Conservation (phyloP, 139 green algal species). For the Marvania coccoides region DNA sequence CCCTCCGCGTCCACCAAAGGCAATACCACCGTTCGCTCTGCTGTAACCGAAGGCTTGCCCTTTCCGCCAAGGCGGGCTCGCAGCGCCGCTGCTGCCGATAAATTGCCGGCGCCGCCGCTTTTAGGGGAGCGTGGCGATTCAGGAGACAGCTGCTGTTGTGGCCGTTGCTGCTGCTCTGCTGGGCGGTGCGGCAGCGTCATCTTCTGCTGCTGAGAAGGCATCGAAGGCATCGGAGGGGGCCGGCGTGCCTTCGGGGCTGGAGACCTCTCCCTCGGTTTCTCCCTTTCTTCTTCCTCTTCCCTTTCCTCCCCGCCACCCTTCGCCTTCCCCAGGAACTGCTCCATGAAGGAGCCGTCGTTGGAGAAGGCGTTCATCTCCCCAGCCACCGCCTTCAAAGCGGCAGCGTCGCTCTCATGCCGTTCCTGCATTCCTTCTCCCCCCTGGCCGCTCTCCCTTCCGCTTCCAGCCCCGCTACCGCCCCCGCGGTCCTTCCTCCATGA, state of each 20-base stretch:
- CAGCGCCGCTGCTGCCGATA: constrained; percentile 25
- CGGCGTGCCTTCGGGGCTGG: not conserved
- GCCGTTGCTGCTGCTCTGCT: not conserved
- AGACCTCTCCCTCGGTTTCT: not conserved
- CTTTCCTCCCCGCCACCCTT: constrained; percentile 5
- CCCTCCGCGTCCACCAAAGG: constrained; percentile 68
- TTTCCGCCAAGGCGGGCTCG: not conserved
- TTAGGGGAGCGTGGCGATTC: constrained; percentile 35
- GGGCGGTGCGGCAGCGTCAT: not conserved
- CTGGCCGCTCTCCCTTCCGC: not conserved
- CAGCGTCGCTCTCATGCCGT: not conserved
- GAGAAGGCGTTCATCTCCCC: constrained; percentile 55
- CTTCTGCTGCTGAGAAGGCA: not conserved
- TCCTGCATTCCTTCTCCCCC: constrained; percentile 1
- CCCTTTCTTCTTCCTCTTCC: not conserved
- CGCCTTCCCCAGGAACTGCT: constrained; percentile 28
- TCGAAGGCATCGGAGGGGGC: not conserved
- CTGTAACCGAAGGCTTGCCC: not conserved
- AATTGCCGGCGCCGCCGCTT: constrained; percentile 43
- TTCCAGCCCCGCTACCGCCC: too few species aligned
- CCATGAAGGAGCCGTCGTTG: constrained; percentile 68
- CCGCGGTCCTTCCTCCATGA: constrained; percentile 28
- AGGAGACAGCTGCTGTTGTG: too few species aligned
- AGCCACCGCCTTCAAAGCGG: not conserved
- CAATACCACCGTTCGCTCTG: constrained; percentile 36